These are phyloP conservation scores for Deuterostichococcus epilithicus DNA, from an alignment of 139 green algal genomes.

Conservation along the genomic window DNA sequence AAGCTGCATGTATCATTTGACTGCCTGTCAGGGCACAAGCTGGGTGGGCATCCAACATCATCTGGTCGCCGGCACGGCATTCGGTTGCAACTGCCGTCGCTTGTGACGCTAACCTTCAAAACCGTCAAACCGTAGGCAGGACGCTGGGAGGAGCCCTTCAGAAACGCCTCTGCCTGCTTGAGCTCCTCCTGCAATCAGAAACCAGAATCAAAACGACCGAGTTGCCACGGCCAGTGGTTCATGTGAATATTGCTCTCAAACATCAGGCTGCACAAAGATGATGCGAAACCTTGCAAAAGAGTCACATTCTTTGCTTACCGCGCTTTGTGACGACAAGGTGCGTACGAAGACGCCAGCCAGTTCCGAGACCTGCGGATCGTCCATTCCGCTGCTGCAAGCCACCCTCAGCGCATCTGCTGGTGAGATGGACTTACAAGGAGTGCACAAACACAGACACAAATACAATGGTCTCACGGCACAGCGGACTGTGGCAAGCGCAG, in stretches of 20 bases:
- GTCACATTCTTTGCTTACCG: constrained; percentile 2
- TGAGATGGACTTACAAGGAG: no score
- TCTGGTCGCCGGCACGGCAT: not conserved
- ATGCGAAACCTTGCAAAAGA: no score
- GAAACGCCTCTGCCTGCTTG: constrained; percentile 70
- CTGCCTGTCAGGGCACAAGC: not conserved
- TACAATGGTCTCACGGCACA: no score
- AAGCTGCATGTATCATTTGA: constrained; percentile 47
- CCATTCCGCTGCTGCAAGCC: not conserved
- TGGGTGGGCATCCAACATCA: not conserved
- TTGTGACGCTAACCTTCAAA: constrained; percentile 54
- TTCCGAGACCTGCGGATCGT: constrained; percentile 6
- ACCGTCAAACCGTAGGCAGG: constrained; percentile 70
- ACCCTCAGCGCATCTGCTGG: no score
- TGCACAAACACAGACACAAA: no score
- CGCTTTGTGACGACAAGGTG: constrained; percentile 36
- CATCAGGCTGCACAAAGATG: not conserved
- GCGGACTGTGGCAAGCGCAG: no score
- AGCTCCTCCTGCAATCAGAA: constrained; percentile 61
- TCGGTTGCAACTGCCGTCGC: not conserved
- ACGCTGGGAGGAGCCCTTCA: constrained; percentile 63
- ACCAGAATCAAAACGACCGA: not conserved
- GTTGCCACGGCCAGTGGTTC: not conserved
- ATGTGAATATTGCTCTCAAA: not conserved
- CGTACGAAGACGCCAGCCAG: constrained; percentile 41